phyloP scores from a whole-genome alignment of 192 early-diverging fungal species.

The Coemansia javaensis region DNA sequence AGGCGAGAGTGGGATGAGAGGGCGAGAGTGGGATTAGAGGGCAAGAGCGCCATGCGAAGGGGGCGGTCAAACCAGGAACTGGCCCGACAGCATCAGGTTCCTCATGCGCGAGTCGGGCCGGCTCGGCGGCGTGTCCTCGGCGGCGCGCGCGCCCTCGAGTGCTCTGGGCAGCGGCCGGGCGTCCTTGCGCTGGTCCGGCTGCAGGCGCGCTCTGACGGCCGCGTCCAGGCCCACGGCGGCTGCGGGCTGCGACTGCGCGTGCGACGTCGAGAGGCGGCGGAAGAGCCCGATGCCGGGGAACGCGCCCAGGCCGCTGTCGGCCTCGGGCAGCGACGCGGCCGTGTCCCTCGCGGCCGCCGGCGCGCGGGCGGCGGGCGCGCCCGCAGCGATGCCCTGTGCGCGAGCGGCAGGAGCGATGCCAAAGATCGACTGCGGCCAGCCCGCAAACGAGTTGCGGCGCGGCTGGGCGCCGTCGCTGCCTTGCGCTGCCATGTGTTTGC shows the following conservation, averaged over 20 bases:
- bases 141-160: conserved; percentile 18
- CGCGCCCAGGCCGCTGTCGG: conserved; percentile 1
- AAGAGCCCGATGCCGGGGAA: conserved; percentile 39
- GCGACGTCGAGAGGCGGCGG: conserved; percentile 35
- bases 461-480: background rate
- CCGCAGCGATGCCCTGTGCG: conserved; percentile 1
- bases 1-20: too few relatives aligned
- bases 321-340: conserved; percentile 20
- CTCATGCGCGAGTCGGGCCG: conserved; percentile 45
- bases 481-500: background rate
- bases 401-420: conserved; percentile 5
- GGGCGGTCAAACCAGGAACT: conserved; percentile 28
- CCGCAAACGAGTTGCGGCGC: conserved; percentile 36
- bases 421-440: conserved; percentile 34
- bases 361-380: conserved; percentile 1
- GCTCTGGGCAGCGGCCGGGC: conserved; percentile 19
- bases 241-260: background rate
- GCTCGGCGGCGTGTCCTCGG: conserved; percentile 26
- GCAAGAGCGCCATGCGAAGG: too few relatives aligned
- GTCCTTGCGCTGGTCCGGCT: conserved; percentile 1
- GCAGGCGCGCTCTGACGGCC: conserved; percentile 2
- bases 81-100: conserved; percentile 45
- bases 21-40: too few relatives aligned
- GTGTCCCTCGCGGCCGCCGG: background rate
- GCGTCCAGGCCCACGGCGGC: background rate